Percentiles rank a stretch among this genome's conserved stretches.
Conservation (phyloP, 306 rosid genomes). For the Acacia confusa region DNA sequence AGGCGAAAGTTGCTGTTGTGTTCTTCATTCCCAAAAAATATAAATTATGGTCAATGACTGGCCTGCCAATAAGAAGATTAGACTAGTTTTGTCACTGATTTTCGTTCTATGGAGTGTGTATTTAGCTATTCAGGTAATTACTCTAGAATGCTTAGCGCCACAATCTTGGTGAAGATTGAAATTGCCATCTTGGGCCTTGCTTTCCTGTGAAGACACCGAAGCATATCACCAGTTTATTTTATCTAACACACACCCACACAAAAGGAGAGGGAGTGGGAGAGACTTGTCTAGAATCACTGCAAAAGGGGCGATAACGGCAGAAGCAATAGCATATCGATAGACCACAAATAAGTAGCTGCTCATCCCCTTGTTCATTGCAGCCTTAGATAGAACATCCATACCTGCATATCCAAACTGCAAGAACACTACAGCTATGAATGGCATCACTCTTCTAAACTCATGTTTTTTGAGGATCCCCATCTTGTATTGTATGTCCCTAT, state of each 20-base stretch:
- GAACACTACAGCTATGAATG: conserved; percentile 79
- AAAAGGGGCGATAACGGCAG: conserved; percentile 64
- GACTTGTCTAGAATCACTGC: conserved; percentile 81
- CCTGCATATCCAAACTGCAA: conserved; percentile 91
- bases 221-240: conserved; percentile 17
- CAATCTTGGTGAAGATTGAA: conserved; percentile 64
- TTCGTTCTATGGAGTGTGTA: background rate
- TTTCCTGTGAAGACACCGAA: conserved; percentile 56
- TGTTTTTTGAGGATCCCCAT: conserved; percentile 36
- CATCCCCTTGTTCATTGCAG: conserved; percentile 87
- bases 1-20: conserved; percentile 97
- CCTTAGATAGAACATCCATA: conserved; percentile 83
- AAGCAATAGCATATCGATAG: conserved; percentile 84
- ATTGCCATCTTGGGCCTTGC: conserved; percentile 89
- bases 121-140: conserved; percentile 37
- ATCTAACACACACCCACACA: background rate
- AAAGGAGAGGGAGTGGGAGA: background rate
- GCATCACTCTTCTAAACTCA: conserved; percentile 47
- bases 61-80: conserved; percentile 51
- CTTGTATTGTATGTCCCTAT: conserved; percentile 24
- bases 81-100: background rate
- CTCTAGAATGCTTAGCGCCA: conserved; percentile 78
- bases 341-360: conserved; percentile 88
- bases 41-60: conserved; percentile 88
- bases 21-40: conserved; percentile 86